Base-by-base conservation (phyloP, 164 flowering plant genomes). In the Nymphaea colorata region DNA sequence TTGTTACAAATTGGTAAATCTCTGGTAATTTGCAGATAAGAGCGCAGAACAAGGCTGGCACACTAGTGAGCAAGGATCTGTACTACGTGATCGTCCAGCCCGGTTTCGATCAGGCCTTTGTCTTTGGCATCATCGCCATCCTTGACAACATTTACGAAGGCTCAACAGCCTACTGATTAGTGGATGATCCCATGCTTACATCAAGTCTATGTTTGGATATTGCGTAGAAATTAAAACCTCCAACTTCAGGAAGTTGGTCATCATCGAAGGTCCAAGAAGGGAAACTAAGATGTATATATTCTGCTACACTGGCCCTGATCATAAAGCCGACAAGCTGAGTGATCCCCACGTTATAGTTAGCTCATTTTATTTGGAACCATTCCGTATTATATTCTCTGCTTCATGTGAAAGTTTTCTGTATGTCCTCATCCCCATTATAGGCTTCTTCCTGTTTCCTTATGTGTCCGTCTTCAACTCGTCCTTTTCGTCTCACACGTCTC, bases 61-160 rank as follows among this genome's bases (percentile, higher is more conserved):
- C 14, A 15, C 8, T 51, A 8, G 57, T 51, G 57, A 51, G 85
- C 76, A 87, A 84, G 67, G 96, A 94, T 75, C 25, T 89, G 3
- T 91, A 94, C 75, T 77, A 82, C 71, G 94, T 94, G 2, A 67
- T 76, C 66, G 79, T 91, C 63, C 85, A 81, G 72, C 81, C 91
- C 0, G 96, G 91, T 6, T 70, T 80, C 16, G 98, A 94, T 75
- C 93, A 89, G 66, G 97, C 93, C 25, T 91, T 94, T 71, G 86
- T 88, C 12, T 73, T 85, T 64, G 98, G 96, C 62, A 83, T 94
- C 64, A 83, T 89, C 75, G 93, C 95, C 8, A 78, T 87, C 74
- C 87, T 94, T 53, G 98, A 94, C 75, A 77, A 90, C 75, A 87
- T 94, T 3, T 72, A 87, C 55, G 80, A 78, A 59, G 95, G 85